These are phyloP conservation scores for Xylaria sp. DNA, from an alignment of 2,329 filamentous ascomycete genomes.

Conservation along the genomic window DNA sequence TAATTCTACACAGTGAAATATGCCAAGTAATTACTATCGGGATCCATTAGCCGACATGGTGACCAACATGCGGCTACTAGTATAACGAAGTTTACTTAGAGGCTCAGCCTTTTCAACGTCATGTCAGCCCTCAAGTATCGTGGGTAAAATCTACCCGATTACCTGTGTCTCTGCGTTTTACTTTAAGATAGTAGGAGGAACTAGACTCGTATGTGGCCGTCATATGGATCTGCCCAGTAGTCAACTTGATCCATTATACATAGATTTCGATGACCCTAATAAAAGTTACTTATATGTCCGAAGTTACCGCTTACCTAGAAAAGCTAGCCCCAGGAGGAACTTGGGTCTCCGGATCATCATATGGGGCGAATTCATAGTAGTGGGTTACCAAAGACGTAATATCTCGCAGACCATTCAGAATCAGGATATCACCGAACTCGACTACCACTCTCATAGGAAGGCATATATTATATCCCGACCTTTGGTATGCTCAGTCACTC, in stretches of 20 bases:
- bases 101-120: not conserved
- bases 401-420: not conserved
- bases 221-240: not conserved
- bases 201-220: not conserved
- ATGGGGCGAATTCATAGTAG: slow-evolving; percentile 14
- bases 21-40: no score
- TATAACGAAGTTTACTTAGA: not conserved
- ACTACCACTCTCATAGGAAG: not conserved
- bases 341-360: not conserved
- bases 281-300: not conserved
- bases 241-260: not conserved
- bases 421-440: slow-evolving; percentile 31
- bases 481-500: no score
- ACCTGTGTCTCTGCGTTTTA: not conserved
- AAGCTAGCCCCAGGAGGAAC: not conserved
- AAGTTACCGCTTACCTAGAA: not conserved
- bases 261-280: not conserved
- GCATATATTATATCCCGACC: no score
- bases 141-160: not conserved
- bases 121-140: not conserved
- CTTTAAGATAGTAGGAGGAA: not conserved
- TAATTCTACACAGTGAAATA: no score
- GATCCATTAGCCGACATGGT: no score
- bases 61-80: no score
- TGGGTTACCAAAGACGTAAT: slow-evolving; percentile 30